Conservation (phyloP, 352 stramenopile genomes). For the Globisporangium middletonii region DNA sequence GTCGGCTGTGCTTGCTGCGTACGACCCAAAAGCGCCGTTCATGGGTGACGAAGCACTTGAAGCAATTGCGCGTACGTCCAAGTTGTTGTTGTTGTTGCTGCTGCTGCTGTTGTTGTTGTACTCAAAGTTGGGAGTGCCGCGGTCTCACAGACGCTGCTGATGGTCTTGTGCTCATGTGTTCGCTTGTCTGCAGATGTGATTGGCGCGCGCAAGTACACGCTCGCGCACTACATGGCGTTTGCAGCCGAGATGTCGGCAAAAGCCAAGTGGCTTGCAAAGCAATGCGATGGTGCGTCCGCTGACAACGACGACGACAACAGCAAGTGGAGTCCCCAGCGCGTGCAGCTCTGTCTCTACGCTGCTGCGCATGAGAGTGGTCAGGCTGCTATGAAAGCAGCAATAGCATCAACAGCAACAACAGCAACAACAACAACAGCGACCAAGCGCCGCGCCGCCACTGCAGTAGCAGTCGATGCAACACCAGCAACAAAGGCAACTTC, state of each 20-base stretch:
- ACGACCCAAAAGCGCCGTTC: constrained; percentile 61
- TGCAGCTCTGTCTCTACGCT: constrained; percentile 71
- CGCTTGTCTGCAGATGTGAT: constrained; percentile 36
- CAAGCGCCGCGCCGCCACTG: neutral
- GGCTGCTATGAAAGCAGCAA: constrained; percentile 2
- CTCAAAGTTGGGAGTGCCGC: no score
- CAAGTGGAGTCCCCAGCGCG: constrained; percentile 54
- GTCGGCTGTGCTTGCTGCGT: constrained; percentile 64
- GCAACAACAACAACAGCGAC: neutral
- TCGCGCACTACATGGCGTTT: constrained; percentile 67
- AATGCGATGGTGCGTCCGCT: constrained; percentile 11
- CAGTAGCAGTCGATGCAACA: neutral
- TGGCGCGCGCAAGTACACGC: constrained; percentile 70
- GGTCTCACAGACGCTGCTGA: neutral
- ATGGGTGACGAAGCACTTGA: constrained; percentile 81
- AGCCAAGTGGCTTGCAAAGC: constrained; percentile 44
- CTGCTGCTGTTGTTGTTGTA: neutral
- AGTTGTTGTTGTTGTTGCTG: neutral
- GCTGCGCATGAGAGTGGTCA: constrained; percentile 15
- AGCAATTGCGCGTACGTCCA: constrained; percentile 40
- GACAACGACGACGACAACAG: constrained; percentile 10
- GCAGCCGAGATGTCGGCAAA: constrained; percentile 45
- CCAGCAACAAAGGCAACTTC: constrained; percentile 5
- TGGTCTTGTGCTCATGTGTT: neutral
- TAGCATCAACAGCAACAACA: neutral